Conservation (phyloP, 768 basidiomycete species). For the Dioszegia crocea region DNA sequence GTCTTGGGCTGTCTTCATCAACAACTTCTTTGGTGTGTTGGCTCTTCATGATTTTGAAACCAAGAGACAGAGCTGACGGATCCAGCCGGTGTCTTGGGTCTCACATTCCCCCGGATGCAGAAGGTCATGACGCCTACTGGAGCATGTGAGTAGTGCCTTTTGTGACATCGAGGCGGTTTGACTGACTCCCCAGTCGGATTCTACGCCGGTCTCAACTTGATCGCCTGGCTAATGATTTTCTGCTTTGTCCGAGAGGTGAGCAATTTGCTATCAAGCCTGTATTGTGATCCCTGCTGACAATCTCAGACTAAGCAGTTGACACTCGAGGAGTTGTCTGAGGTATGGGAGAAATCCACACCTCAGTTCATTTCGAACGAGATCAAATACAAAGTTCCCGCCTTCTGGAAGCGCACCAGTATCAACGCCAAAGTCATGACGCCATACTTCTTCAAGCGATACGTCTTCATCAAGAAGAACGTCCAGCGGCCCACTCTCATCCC, state of each 20-base stretch:
- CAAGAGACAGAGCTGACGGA: slow-evolving; percentile 4
- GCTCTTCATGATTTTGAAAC: background rate
- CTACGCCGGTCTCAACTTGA: slow-evolving; percentile 48
- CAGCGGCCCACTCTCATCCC: slow-evolving; percentile 9
- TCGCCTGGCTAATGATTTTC: slow-evolving; percentile 36
- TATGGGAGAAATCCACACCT: slow-evolving; percentile 40
- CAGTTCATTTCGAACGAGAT: slow-evolving; percentile 34
- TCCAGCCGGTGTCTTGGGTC: slow-evolving; percentile 34
- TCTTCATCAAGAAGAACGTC: slow-evolving; percentile 26
- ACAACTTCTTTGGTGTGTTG: slow-evolving; percentile 26
- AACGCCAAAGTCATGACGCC: slow-evolving; percentile 32
- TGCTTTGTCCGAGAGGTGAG: slow-evolving; percentile 20
- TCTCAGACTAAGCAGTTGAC: slow-evolving; percentile 11
- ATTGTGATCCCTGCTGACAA: background rate
- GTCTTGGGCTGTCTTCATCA: slow-evolving; percentile 61
- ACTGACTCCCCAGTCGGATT: slow-evolving; percentile 22
- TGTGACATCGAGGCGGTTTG: background rate
- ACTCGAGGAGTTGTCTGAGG: slow-evolving; percentile 35
- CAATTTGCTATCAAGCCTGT: background rate
- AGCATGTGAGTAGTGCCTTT: slow-evolving; percentile 56
- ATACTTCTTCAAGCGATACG: slow-evolving; percentile 41
- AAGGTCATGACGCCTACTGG: slow-evolving; percentile 66
- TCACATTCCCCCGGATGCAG: slow-evolving; percentile 62
- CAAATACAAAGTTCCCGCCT: slow-evolving; percentile 32
- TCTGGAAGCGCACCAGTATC: slow-evolving; percentile 34